Conservation (phyloP, 345 rosid species). For the Stellera chamaejasme region DNA sequence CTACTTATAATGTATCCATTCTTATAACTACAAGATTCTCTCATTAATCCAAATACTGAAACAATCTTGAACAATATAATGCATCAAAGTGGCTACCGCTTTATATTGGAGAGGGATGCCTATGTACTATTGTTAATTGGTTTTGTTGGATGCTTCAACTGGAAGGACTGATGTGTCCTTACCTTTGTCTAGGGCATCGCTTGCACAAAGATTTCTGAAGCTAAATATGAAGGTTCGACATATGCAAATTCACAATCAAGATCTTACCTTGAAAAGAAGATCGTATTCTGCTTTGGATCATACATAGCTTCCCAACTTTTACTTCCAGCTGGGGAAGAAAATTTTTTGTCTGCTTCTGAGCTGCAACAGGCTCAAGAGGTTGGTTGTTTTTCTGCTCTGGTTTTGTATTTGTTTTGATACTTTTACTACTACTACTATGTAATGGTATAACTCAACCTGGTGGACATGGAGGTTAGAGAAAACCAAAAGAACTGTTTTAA, state of each 20-base stretch:
- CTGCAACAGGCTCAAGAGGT: slow-evolving; percentile 89
- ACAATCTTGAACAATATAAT: too few species aligned
- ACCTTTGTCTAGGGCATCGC: slow-evolving; percentile 62
- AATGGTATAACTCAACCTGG: too few species aligned
- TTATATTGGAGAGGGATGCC: too few species aligned
- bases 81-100: too few species aligned
- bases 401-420: not conserved
- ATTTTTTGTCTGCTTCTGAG: slow-evolving; percentile 71
- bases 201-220: slow-evolving; percentile 81
- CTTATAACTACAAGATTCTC: too few species aligned
- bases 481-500: too few species aligned
- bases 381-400: slow-evolving; percentile 13
- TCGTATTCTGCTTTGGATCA: slow-evolving; percentile 93
- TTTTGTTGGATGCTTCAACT: not conserved
- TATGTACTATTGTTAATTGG: too few species aligned
- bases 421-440: too few species aligned
- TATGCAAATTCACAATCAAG: slow-evolving; percentile 69
- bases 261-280: slow-evolving; percentile 93
- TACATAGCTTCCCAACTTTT: slow-evolving; percentile 76
- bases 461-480: too few species aligned
- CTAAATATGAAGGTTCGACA: slow-evolving; percentile 53
- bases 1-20: too few species aligned
- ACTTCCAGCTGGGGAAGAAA: slow-evolving; percentile 83
- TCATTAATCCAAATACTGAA: too few species aligned
- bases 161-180: slow-evolving; percentile 1